Evolutionary conservation across 345 rosid genomes (phyloP).

Genomic region (Eutrema heterophyllum): DNA sequence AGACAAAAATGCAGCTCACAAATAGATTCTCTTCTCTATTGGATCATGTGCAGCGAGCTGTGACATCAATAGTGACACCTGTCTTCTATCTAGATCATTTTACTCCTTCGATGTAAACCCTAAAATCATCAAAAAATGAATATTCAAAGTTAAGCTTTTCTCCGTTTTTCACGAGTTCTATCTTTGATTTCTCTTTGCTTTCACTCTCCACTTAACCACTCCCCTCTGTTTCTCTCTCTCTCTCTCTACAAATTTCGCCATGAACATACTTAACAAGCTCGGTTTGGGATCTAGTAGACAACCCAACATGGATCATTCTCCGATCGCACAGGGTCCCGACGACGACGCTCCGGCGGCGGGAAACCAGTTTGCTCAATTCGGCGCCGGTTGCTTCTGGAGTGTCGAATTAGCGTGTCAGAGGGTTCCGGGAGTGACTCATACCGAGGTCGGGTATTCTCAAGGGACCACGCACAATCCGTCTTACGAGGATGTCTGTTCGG

Average conservation of each 20-base stretch:
- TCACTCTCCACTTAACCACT: not conserved
- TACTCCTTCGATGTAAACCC: too few relatives aligned
- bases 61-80: too few relatives aligned
- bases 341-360: constrained; percentile 70
- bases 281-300: constrained; percentile 58
- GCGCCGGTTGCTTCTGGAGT: constrained; percentile 97
- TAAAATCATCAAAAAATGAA: too few relatives aligned
- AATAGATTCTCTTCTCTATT: too few relatives aligned
- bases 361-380: constrained; percentile 70
- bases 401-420: constrained; percentile 87
- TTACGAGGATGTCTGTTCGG: constrained; percentile 72
- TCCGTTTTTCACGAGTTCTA: too few relatives aligned
- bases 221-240: constrained; percentile 1
- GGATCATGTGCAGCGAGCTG: too few relatives aligned
- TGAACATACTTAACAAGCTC: constrained; percentile 88
- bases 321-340: constrained; percentile 66
- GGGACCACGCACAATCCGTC: constrained; percentile 58
- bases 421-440: constrained; percentile 62
- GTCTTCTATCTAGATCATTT: too few relatives aligned
- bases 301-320: constrained; percentile 47
- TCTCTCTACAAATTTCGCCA: constrained; percentile 29
- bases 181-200: too few relatives aligned
- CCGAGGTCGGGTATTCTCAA: constrained; percentile 80
- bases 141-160: too few relatives aligned
- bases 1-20: too few relatives aligned